phyloP scores from a whole-genome alignment of 2,329 filamentous ascomycete species.

The Xylariales sp. region DNA sequence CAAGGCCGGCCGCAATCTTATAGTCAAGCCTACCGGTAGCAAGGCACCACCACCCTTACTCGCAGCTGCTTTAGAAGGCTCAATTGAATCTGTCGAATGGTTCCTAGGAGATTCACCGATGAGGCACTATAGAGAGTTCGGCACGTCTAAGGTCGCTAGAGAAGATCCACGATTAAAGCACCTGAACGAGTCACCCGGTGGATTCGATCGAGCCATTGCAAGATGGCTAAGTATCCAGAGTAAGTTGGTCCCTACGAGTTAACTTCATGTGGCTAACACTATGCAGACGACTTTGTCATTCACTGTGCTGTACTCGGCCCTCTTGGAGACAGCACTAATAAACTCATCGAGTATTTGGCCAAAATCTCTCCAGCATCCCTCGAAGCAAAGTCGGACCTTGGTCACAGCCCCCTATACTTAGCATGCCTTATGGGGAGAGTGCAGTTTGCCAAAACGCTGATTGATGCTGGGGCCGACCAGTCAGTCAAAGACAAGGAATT shows the following conservation, averaged over 20 bases:
- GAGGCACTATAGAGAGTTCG: constrained; percentile 76
- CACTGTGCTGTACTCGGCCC: constrained; percentile 71
- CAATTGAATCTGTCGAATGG: constrained; percentile 78
- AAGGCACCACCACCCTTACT: constrained; percentile 68
- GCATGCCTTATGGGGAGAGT: constrained; percentile 69
- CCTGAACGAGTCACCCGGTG: constrained; percentile 68
- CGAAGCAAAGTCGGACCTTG: constrained; percentile 68
- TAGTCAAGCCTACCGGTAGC: constrained; percentile 54
- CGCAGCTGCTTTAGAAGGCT: constrained; percentile 66
- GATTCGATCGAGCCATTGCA: constrained; percentile 71
- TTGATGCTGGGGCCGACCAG: constrained; percentile 77
- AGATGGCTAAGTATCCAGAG: constrained; percentile 72
- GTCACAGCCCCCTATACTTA: constrained; percentile 75
- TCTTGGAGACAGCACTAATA: constrained; percentile 55
- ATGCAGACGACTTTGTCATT: constrained; percentile 69
- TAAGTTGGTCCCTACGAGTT: constrained; percentile 53
- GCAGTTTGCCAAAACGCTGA: constrained; percentile 69
- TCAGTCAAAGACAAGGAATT: constrained; percentile 68
- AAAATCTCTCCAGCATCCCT: constrained; percentile 70
- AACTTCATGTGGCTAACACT: constrained; percentile 38
- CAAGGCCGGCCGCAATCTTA: constrained; percentile 64
- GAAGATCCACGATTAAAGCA: constrained; percentile 72
- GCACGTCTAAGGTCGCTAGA: constrained; percentile 65
- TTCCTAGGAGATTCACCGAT: constrained; percentile 78
- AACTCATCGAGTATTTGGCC: constrained; percentile 74